phyloP scores from a whole-genome alignment of 148 eudicot species.

The Silene latifolia region DNA sequence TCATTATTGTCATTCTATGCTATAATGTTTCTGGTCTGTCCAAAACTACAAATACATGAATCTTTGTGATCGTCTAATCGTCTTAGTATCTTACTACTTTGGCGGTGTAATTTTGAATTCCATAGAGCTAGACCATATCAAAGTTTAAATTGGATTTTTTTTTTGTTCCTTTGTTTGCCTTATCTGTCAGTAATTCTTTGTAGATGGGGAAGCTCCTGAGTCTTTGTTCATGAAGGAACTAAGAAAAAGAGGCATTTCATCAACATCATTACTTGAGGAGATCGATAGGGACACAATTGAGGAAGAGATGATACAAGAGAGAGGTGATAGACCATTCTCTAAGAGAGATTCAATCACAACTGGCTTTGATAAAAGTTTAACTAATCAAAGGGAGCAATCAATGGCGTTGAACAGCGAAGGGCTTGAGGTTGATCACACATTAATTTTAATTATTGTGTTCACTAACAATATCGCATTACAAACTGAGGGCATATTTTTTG shows the following conservation, averaged over 20 bases:
- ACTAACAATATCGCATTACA: neutral
- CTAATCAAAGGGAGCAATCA: slow-evolving; percentile 79
- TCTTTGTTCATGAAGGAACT: slow-evolving; percentile 96
- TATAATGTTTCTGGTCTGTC: neutral
- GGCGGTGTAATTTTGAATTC: neutral
- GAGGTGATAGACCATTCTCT: slow-evolving; percentile 52
- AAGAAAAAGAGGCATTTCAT: slow-evolving; percentile 73
- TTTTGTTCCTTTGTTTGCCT: neutral
- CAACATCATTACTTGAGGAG: slow-evolving; percentile 84
- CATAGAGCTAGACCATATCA: neutral
- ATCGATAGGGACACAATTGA: slow-evolving; percentile 43
- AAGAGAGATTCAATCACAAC: slow-evolving; percentile 54
- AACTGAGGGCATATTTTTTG: neutral
- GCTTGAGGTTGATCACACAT: slow-evolving; percentile 63
- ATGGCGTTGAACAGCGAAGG: slow-evolving; percentile 97
- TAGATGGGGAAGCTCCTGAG: slow-evolving; percentile 93
- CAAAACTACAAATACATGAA: neutral
- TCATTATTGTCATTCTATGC: no score
- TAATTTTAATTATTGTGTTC: slow-evolving; percentile 9
- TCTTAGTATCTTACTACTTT: neutral
- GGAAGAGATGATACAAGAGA: slow-evolving; percentile 52
- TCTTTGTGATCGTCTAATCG: neutral
- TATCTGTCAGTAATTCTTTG: slow-evolving; percentile 18
- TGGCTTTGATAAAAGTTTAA: slow-evolving; percentile 50
- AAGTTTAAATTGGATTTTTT: neutral